Percentiles rank a stretch among this genome's conserved stretches.
phyloP scores from a whole-genome alignment of 2,329 filamentous ascomycete genomes.

The Hymenoscyphus fraxineus region DNA sequence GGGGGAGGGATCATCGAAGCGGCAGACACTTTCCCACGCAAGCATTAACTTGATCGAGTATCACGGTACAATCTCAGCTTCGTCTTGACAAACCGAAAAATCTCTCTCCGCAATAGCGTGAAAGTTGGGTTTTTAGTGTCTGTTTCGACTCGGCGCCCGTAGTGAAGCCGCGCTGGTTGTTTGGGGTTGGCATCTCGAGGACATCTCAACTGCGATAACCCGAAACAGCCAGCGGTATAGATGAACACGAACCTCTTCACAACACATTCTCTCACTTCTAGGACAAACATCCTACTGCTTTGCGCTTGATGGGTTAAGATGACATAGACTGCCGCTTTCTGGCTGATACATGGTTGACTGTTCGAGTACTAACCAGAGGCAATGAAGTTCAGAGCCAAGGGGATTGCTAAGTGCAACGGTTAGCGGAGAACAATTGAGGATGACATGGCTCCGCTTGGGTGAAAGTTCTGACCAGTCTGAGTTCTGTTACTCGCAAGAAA shows the following conservation, averaged over 20 bases:
- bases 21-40: conserved; percentile 97
- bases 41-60: conserved; percentile 99
- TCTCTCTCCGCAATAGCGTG: conserved; percentile 23
- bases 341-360: conserved; percentile 40
- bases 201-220: conserved; percentile 10
- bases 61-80: conserved; percentile 94
- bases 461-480: conserved; percentile 68
- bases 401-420: conserved; percentile 54
- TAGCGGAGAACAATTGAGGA: conserved; percentile 6
- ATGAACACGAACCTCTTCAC: conserved; percentile 39
- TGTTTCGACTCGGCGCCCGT: conserved; percentile 71
- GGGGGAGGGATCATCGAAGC: conserved; percentile 53
- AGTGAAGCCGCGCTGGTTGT: conserved; percentile 59
- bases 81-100: conserved; percentile 38
- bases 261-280: conserved; percentile 26
- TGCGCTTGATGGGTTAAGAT: conserved; percentile 25
- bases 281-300: conserved; percentile 19
- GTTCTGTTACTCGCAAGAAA: conserved; percentile 75
- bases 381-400: conserved; percentile 84
- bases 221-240: conserved; percentile 24
- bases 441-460: conserved; percentile 10
- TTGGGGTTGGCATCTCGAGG: neutral
- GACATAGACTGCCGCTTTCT: conserved; percentile 58
- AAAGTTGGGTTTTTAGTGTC: conserved; percentile 50
- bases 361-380: conserved; percentile 74